These are phyloP conservation scores for Rhodotorula sp. DNA, from an alignment of 1,284 basidiomycete genomes.

Conservation along the genomic window DNA sequence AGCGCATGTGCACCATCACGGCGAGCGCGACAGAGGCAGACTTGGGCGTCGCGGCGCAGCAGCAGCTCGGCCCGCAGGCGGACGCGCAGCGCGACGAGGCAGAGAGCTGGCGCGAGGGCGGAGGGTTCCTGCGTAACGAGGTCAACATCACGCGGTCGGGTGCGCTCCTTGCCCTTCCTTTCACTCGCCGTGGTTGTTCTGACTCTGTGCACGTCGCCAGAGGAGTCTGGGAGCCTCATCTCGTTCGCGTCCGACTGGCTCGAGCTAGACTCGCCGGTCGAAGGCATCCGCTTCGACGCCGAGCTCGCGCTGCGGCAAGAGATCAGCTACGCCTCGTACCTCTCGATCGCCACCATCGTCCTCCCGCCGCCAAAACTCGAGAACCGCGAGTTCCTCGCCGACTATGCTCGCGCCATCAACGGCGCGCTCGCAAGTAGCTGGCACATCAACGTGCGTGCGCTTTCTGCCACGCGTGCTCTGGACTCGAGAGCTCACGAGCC, in stretches of 20 bases:
- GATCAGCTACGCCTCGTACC: slow-evolving; percentile 86
- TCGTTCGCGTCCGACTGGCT: slow-evolving; percentile 89
- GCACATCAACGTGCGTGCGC: slow-evolving; percentile 40
- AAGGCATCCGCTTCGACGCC: slow-evolving; percentile 92
- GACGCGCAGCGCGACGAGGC: slow-evolving; percentile 59
- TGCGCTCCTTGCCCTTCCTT: slow-evolving; percentile 51
- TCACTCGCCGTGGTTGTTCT: neutral
- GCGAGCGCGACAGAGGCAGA: slow-evolving; percentile 34
- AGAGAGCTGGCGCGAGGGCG: slow-evolving; percentile 82
- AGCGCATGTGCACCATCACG: slow-evolving; percentile 67
- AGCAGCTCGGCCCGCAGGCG: slow-evolving; percentile 52
- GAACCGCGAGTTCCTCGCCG: slow-evolving; percentile 78
- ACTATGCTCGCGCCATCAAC: slow-evolving; percentile 88
- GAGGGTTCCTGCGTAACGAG: slow-evolving; percentile 77
- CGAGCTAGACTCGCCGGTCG: slow-evolving; percentile 87
- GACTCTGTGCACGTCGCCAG: slow-evolving; percentile 52
- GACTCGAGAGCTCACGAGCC: neutral
- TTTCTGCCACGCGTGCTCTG: slow-evolving; percentile 14
- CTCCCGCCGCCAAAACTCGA: slow-evolving; percentile 75
- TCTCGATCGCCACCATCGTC: slow-evolving; percentile 79
- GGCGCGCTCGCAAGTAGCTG: slow-evolving; percentile 65
- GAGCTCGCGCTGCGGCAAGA: slow-evolving; percentile 94
- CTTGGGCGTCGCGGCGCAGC: slow-evolving; percentile 15
- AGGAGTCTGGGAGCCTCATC: slow-evolving; percentile 78
- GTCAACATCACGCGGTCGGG: slow-evolving; percentile 83